Evolutionary conservation across 208 protist genomes (phyloP).

Genomic region (Leishmania braziliensis): DNA sequence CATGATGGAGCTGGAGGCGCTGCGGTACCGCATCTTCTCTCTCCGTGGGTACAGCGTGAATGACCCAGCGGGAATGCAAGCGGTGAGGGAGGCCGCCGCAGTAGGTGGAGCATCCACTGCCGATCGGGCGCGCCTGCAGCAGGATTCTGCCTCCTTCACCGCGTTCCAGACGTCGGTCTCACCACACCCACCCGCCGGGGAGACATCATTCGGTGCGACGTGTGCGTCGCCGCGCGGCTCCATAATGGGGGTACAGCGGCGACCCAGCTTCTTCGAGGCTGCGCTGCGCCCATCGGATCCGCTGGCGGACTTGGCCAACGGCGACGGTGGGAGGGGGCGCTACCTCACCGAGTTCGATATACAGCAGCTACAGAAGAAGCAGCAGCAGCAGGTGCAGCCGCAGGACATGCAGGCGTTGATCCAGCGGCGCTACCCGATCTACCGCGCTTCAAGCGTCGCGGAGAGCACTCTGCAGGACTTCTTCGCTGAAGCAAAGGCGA

Average conservation of each 20-base stretch:
- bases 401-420: slow-evolving; percentile 7
- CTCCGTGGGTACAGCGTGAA: slow-evolving; percentile 58
- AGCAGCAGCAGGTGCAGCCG: slow-evolving; percentile 21
- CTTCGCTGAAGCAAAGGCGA: slow-evolving; percentile 17
- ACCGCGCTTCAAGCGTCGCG: slow-evolving; percentile 66
- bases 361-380: slow-evolving; percentile 1
- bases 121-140: slow-evolving; percentile 5
- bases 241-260: not conserved
- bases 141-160: slow-evolving; percentile 12
- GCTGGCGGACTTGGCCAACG: not conserved
- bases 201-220: not conserved
- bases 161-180: slow-evolving; percentile 13
- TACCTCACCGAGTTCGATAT: slow-evolving; percentile 16
- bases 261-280: slow-evolving; percentile 34
- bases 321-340: slow-evolving; percentile 10
- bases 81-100: slow-evolving; percentile 12
- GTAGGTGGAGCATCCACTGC: not conserved
- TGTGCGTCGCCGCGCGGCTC: slow-evolving; percentile 8
- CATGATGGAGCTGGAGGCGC: slow-evolving; percentile 71
- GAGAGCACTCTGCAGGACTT: slow-evolving; percentile 69
- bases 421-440: slow-evolving; percentile 50
- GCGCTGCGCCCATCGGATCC: slow-evolving; percentile 25
- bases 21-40: slow-evolving; percentile 82
- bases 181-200: not conserved
- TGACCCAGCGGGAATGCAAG: slow-evolving; percentile 43